Evolutionary conservation across 768 basidiomycete genomes (phyloP), one percentile per base, ranked within the genome.

Genomic region (Tricholoma sp.): DNA sequence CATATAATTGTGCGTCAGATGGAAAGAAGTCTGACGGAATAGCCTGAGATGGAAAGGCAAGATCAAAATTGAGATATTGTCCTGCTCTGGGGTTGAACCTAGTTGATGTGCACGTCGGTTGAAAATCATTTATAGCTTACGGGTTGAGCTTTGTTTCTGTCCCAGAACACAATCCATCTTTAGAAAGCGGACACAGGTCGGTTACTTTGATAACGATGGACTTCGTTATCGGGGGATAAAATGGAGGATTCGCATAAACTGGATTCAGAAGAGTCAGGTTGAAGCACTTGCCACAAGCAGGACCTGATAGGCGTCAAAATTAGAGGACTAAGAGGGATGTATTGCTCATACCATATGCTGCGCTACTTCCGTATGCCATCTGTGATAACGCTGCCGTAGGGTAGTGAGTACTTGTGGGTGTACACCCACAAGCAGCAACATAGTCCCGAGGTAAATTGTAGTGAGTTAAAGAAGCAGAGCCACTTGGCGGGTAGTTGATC

Each of bases 301-400:
- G 85, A 12, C 89, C 89, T 76, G 69, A 72, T 41, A 6, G 15
- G 3, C n/a, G 6, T 49, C 11, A 11, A 48, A 31, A 47, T 13
- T 49, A 15, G 31, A 17, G 7, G 6, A 49, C 29, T n/a, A 5
- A 9, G 29, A 17, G 15, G 4, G 7, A 49, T 44, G 2, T 10
- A 49, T n/a, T 7, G 17, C 15, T 52, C 65, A 12, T 50, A 79
- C 85, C 85, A 63, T 83, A 91, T 11, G 78, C 78, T n/a, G 73
- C 76, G 55, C 81, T 84, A 65, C 86, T 89, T 0, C 91, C 89
- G 60, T 80, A 93, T 1, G 91, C 91, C 77, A 87, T 83, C 64
- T 91, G 85, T 56, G 77, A 89, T 57, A 93, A 70, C 8, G 91
- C 91, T 9, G 86, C 91, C 1, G 90, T 93, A 6, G 91, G 90